A percentile compares a stretch with the other conserved stretches of the same genome.
phyloP scores from a whole-genome alignment of 768 basidiomycete species.

The Boletus rubropictus region DNA sequence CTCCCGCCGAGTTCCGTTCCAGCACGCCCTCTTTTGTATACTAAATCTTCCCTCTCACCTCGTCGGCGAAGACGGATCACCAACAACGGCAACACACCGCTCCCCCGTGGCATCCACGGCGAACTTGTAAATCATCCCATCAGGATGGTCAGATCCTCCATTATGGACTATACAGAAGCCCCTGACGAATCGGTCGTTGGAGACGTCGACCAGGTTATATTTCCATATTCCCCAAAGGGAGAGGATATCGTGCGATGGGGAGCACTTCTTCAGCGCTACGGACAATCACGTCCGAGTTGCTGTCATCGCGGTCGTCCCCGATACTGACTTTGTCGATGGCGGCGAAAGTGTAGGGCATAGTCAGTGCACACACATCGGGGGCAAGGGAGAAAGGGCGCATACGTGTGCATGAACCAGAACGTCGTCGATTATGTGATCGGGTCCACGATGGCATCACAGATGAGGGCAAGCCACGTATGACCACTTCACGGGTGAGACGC shows the following conservation, averaged over 20 bases:
- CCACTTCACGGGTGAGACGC: slow-evolving; percentile 19
- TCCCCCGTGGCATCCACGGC: slow-evolving; percentile 17
- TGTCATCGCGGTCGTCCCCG: neutral
- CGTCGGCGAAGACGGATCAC: slow-evolving; percentile 12
- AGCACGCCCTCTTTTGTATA: slow-evolving; percentile 2
- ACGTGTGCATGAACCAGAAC: slow-evolving; percentile 20
- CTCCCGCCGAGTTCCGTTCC: neutral
- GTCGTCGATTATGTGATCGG: slow-evolving; percentile 9
- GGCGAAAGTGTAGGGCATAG: slow-evolving; percentile 1
- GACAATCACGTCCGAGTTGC: slow-evolving; percentile 1
- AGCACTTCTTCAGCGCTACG: slow-evolving; percentile 4
- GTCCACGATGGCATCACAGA: slow-evolving; percentile 11
- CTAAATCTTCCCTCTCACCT: slow-evolving; percentile 12
- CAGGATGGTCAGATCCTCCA: neutral
- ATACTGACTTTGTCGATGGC: no score
- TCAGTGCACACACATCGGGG: slow-evolving; percentile 12
- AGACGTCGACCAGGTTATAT: slow-evolving; percentile 13
- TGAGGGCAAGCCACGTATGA: slow-evolving; percentile 11
- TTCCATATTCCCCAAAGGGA: slow-evolving; percentile 9
- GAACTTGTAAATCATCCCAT: slow-evolving; percentile 9
- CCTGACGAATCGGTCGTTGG: slow-evolving; percentile 13
- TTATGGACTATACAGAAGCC: slow-evolving; percentile 4
- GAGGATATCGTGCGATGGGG: slow-evolving; percentile 14
- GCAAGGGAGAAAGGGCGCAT: neutral
- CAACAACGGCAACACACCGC: slow-evolving; percentile 8